Evolutionary conservation across 116 monocot species (phyloP), one percentile per base, ranked within the genome.

Genomic region (Thalassia testudinum): DNA sequence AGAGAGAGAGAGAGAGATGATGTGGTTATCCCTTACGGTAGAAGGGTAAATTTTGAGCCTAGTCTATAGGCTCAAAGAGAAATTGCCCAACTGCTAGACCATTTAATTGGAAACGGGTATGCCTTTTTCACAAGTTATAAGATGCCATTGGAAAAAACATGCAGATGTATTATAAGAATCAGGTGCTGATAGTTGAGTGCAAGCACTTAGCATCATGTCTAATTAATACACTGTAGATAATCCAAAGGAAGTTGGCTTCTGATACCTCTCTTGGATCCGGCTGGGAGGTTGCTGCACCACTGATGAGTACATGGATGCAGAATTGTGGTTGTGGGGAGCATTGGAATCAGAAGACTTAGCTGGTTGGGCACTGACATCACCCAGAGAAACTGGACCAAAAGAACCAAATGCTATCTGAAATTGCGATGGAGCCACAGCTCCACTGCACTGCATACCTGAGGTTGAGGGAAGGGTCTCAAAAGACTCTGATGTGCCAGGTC

Each of bases 401-500:
- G 79, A 61, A 5, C 80, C 84, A 72, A 84, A 75, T 62, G 80
- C 69, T 16, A 90, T 58, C 34, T 64, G 64, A 14, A 52, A 56
- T 17, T 64, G 66, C 17, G 42, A 26, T 12, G 58, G 40, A 57
- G 50, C 37, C n/a, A n/a, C n/a, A 50, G 40, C 21, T 0, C 68
- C 60, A 67, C 62, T 75, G 22, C 53, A 49, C 42, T 60, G 62
- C 24, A n/a, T 27, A 53, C 67, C 67, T 60, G 50, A 7, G 16
- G 56, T 10, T 58, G 56, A 26, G 16, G 5, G 30, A 19, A 52
- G 14, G 24, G 52, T 23, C 24, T 19, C 51, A 19, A 42, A 53
- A 44, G 38, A 53, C 18, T 62, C 43, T 5, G 24, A 22, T 12
- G 50, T 38, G 26, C 62, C 52, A 45, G 66, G 63, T 29, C 54